phyloP scores from a whole-genome alignment of 2,329 filamentous ascomycete genomes.

The Escovopsis sp. region DNA sequence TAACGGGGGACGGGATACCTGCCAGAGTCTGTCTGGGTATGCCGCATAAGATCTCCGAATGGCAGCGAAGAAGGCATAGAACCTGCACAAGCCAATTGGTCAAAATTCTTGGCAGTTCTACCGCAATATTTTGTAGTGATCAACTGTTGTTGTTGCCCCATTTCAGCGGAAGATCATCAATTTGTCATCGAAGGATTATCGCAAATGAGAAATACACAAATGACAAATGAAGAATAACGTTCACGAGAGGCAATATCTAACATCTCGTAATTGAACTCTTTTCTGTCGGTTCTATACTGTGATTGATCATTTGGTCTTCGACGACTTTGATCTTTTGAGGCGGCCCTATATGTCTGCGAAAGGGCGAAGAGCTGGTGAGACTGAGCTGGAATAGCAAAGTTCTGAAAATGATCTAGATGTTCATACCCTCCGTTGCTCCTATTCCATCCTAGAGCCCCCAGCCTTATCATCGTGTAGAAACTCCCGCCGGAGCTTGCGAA shows the following conservation, averaged over 20 bases:
- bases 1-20: not conserved
- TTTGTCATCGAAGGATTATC: not conserved
- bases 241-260: not conserved
- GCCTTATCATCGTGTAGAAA: slow-evolving; percentile 28
- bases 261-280: no score
- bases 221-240: not conserved
- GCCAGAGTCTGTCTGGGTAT: not conserved
- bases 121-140: not conserved
- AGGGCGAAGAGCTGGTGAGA: not conserved
- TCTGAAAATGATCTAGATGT: not conserved
- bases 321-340: not conserved
- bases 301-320: not conserved
- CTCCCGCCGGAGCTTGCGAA: slow-evolving; percentile 64
- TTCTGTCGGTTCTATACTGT: no score
- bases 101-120: not conserved
- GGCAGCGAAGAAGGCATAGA: not conserved
- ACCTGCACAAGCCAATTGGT: not conserved
- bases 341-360: not conserved
- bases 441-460: no score
- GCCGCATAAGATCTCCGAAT: not conserved
- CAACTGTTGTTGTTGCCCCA: not conserved
- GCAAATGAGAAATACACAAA: not conserved
- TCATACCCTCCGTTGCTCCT: not conserved
- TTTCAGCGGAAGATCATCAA: not conserved
- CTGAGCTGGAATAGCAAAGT: not conserved